These are phyloP conservation scores for Penicillium bovifimosum DNA, from an alignment of 495 filamentous ascomycete species.

Conservation along the genomic window DNA sequence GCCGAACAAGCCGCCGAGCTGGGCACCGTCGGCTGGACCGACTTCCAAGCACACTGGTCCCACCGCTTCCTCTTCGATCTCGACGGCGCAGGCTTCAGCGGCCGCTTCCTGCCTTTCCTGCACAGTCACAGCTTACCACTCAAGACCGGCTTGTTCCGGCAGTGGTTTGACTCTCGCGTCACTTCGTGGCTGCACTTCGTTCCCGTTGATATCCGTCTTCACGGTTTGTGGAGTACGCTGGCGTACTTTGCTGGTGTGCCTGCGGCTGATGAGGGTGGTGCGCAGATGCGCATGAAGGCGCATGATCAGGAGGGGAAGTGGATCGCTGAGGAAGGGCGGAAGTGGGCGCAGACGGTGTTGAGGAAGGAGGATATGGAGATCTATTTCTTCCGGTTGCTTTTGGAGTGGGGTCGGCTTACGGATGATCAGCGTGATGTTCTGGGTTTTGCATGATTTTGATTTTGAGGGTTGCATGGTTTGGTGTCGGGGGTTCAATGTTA, in stretches of 20 bases:
- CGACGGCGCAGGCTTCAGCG: slow-evolving; percentile 62
- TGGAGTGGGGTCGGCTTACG: slow-evolving; percentile 68
- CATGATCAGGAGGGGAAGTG: slow-evolving; percentile 47
- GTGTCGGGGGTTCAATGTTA: background rate
- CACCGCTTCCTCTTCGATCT: slow-evolving; percentile 64
- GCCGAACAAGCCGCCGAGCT: slow-evolving; percentile 47
- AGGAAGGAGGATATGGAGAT: slow-evolving; percentile 79
- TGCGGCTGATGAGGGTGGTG: background rate
- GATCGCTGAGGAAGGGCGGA: slow-evolving; percentile 63
- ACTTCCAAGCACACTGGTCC: slow-evolving; percentile 57
- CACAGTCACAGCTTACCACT: slow-evolving; percentile 60
- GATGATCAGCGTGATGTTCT: slow-evolving; percentile 57
- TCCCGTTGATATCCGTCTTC: slow-evolving; percentile 63
- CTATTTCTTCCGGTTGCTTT: slow-evolving; percentile 70
- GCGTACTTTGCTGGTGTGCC: slow-evolving; percentile 54
- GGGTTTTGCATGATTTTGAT: slow-evolving; percentile 41
- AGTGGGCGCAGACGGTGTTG: slow-evolving; percentile 60
- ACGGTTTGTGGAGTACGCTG: slow-evolving; percentile 58
- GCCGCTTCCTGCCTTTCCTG: slow-evolving; percentile 58
- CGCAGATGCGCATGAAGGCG: slow-evolving; percentile 23
- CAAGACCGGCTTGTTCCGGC: slow-evolving; percentile 57
- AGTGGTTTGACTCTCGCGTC: slow-evolving; percentile 71
- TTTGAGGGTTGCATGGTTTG: background rate
- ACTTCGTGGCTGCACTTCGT: slow-evolving; percentile 75
- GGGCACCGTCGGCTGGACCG: slow-evolving; percentile 30